phyloP scores from a whole-genome alignment of 352 stramenopile genomes.

The Globisporangium viniferum region DNA sequence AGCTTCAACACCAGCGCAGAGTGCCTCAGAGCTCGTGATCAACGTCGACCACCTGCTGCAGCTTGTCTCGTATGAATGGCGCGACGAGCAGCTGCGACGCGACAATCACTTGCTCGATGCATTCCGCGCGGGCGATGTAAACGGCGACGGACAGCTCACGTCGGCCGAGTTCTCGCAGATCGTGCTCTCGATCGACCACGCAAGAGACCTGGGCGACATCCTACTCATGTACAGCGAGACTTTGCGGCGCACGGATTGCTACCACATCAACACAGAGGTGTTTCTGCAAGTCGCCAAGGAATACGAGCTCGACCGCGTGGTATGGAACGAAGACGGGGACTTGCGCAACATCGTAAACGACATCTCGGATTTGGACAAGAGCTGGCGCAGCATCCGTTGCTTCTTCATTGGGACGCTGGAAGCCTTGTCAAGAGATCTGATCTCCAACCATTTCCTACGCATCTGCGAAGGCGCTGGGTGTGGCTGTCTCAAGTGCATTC shows the following conservation, averaged over 20 bases:
- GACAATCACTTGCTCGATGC: slow-evolving; percentile 64
- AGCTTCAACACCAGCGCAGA: background rate
- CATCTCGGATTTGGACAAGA: slow-evolving; percentile 54
- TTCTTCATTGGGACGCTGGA: slow-evolving; percentile 80
- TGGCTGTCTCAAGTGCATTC: slow-evolving; percentile 77
- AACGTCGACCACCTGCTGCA: slow-evolving; percentile 77
- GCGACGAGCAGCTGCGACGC: slow-evolving; percentile 60
- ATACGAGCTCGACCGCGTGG: slow-evolving; percentile 64
- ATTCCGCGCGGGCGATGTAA: slow-evolving; percentile 76
- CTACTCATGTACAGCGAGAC: slow-evolving; percentile 84
- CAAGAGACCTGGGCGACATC: slow-evolving; percentile 59
- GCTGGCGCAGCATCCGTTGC: slow-evolving; percentile 44
- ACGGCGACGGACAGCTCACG: slow-evolving; percentile 74
- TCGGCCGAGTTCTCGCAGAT: slow-evolving; percentile 79
- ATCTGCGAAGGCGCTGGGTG: slow-evolving; percentile 71
- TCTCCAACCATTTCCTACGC: slow-evolving; percentile 48
- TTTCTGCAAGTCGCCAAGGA: slow-evolving; percentile 77
- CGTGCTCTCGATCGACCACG: slow-evolving; percentile 71
- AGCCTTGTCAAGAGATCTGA: slow-evolving; percentile 47
- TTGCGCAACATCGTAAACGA: slow-evolving; percentile 68
- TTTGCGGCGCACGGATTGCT: slow-evolving; percentile 53
- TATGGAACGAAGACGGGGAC: slow-evolving; percentile 69
- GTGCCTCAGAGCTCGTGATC: slow-evolving; percentile 26
- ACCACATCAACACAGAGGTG: slow-evolving; percentile 49
- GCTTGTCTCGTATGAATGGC: slow-evolving; percentile 65